Conservation (phyloP, 1,284 basidiomycete genomes). For the Trichosporon coremiiforme region DNA sequence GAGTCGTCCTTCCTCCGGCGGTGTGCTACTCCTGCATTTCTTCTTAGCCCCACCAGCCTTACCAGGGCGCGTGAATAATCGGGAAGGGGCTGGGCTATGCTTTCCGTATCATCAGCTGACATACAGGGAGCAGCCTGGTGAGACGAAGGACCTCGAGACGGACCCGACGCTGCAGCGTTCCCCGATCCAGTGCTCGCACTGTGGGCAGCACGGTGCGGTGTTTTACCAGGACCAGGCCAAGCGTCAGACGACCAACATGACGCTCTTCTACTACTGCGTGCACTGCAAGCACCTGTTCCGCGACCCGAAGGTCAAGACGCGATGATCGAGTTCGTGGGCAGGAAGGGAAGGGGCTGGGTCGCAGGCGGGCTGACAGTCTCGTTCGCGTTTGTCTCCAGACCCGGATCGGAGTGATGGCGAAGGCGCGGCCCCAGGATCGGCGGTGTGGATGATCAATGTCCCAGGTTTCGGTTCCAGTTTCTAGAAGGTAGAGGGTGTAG, state of each 20-base stretch:
- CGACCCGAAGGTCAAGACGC: conserved; percentile 61
- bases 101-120: conserved; percentile 20
- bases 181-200: conserved; percentile 56
- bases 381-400: too few relatives aligned
- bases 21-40: too few relatives aligned
- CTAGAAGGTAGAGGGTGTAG: not conserved
- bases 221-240: conserved; percentile 94
- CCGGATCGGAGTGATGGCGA: too few relatives aligned
- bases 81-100: too few relatives aligned
- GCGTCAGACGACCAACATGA: conserved; percentile 76
- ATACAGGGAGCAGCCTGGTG: conserved; percentile 83
- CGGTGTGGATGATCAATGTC: not conserved
- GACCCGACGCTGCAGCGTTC: conserved; percentile 76
- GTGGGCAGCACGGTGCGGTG: conserved; percentile 65
- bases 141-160: conserved; percentile 82
- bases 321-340: not conserved
- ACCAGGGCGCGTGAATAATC: too few relatives aligned
- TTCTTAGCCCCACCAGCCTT: too few relatives aligned
- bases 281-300: conserved; percentile 76
- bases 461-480: not conserved
- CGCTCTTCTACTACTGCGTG: conserved; percentile 88
- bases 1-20: conserved; percentile 51
- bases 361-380: too few relatives aligned
- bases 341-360: too few relatives aligned
- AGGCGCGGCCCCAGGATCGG: not conserved